Percentiles rank a stretch among this genome's conserved stretches.
phyloP scores from a whole-genome alignment of 2,329 filamentous ascomycete species.

The Aspergillus hortae region DNA sequence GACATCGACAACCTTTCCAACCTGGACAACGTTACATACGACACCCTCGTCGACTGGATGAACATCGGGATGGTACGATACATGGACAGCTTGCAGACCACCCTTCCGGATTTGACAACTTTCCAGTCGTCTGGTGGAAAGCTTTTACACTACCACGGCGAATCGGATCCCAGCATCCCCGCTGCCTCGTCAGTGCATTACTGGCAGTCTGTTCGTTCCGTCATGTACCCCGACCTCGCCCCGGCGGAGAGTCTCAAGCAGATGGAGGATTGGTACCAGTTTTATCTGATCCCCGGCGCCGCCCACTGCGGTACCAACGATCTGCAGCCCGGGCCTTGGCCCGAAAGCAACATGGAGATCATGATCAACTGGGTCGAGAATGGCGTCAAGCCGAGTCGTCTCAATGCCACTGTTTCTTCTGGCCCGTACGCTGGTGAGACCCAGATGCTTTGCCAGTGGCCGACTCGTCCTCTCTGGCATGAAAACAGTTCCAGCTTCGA shows the following conservation, averaged over 20 bases:
- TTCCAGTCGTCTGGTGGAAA: slow-evolving; percentile 53
- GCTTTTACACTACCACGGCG: slow-evolving; percentile 57
- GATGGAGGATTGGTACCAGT: slow-evolving; percentile 51
- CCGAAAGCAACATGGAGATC: slow-evolving; percentile 45
- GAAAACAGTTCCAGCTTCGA: slow-evolving; percentile 4
- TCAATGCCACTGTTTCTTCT: slow-evolving; percentile 41
- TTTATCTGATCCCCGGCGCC: slow-evolving; percentile 54
- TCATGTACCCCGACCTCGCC: slow-evolving; percentile 45
- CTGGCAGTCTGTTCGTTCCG: slow-evolving; percentile 50
- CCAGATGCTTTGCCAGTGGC: slow-evolving; percentile 36
- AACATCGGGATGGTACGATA: slow-evolving; percentile 48
- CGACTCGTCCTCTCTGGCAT: slow-evolving; percentile 28
- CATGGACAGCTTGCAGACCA: slow-evolving; percentile 52
- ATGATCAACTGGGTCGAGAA: slow-evolving; percentile 55
- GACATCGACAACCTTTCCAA: slow-evolving; percentile 34
- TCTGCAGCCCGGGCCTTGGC: slow-evolving; percentile 43
- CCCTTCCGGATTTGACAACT: slow-evolving; percentile 49
- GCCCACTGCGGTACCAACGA: slow-evolving; percentile 49
- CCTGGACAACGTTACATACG: slow-evolving; percentile 52
- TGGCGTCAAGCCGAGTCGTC: slow-evolving; percentile 40
- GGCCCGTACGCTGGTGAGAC: slow-evolving; percentile 29
- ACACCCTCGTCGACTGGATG: slow-evolving; percentile 57
- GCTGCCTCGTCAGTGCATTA: slow-evolving; percentile 55
- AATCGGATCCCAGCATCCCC: slow-evolving; percentile 53
- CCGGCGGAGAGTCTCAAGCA: slow-evolving; percentile 26